These are phyloP conservation scores for Malassezia psittaci DNA, from an alignment of 1,284 basidiomycete species.

Conservation along the genomic window DNA sequence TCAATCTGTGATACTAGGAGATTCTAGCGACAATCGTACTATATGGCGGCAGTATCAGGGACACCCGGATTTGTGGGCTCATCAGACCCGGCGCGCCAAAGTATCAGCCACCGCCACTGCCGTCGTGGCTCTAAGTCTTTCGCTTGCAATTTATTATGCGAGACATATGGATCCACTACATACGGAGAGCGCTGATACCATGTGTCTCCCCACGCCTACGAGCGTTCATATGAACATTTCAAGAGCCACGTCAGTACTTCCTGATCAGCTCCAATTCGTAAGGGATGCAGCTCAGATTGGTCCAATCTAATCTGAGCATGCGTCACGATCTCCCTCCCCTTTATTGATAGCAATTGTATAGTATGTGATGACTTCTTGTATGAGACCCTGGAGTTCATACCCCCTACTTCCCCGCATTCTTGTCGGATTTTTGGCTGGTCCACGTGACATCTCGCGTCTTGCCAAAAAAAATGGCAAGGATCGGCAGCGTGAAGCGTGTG, in stretches of 20 bases:
- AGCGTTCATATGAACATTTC: neutral
- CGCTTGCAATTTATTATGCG: neutral
- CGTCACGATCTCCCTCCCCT: neutral
- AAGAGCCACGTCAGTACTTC: neutral
- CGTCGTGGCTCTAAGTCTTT: neutral
- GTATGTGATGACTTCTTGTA: neutral
- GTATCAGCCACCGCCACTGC: neutral
- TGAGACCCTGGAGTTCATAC: neutral
- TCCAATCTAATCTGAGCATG: neutral
- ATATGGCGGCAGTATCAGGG: neutral
- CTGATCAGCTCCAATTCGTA: conserved; percentile 6
- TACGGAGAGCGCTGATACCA: neutral
- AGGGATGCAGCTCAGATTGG: conserved; percentile 14
- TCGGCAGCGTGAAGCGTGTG: neutral
- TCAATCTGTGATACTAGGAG: neutral
- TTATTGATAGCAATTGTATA: neutral
- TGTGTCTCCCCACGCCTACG: neutral
- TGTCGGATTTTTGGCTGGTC: neutral
- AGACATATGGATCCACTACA: conserved; percentile 4
- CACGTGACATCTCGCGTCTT: neutral
- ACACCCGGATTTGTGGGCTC: neutral
- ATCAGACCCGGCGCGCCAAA: neutral
- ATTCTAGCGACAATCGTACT: neutral
- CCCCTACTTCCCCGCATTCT: neutral
- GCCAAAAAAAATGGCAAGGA: conserved; percentile 12